These are phyloP conservation scores for Gyrodon lividus DNA, from an alignment of 768 basidiomycete genomes.

Conservation along the genomic window DNA sequence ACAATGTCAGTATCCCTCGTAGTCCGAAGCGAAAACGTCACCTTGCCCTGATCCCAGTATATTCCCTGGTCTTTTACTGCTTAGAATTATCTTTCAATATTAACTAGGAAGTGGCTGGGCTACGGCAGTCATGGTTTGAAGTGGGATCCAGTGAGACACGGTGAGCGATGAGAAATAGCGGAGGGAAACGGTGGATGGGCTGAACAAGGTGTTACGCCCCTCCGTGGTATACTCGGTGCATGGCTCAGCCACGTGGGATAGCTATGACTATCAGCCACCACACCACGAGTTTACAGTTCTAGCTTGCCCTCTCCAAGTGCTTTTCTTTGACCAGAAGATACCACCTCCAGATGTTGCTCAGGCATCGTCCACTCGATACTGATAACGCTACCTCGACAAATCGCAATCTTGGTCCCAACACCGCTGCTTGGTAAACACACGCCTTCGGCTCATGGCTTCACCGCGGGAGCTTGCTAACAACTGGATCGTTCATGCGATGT, in stretches of 20 bases:
- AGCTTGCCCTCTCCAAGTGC: not conserved
- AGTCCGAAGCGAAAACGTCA: conserved; percentile 15
- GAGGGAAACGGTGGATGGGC: conserved; percentile 31
- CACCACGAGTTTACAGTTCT: conserved; percentile 2
- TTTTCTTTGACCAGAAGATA: too few relatives aligned
- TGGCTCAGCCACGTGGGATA: conserved; percentile 32
- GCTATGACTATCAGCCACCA: conserved; percentile 21
- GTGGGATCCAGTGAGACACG: conserved; percentile 14
- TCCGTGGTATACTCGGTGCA: conserved; percentile 29
- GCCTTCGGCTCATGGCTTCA: conserved; percentile 18
- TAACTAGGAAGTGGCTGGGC: not conserved
- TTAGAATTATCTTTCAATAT: not conserved
- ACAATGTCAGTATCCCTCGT: conserved; percentile 10
- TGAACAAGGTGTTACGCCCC: conserved; percentile 34
- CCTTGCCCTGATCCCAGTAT: conserved; percentile 25
- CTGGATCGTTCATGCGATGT: conserved; percentile 1
- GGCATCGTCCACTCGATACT: too few relatives aligned
- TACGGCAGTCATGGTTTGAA: conserved; percentile 1
- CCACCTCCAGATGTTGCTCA: too few relatives aligned
- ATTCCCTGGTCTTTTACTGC: not conserved
- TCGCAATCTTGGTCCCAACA: not conserved
- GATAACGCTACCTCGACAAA: not conserved
- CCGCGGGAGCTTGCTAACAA: conserved; percentile 10
- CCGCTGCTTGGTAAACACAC: conserved; percentile 10
- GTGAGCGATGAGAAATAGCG: conserved; percentile 28